A percentile compares a stretch with the other conserved stretches of the same genome.
Conservation (phyloP, 306 rosid genomes). For the Begonia masoniana region DNA sequence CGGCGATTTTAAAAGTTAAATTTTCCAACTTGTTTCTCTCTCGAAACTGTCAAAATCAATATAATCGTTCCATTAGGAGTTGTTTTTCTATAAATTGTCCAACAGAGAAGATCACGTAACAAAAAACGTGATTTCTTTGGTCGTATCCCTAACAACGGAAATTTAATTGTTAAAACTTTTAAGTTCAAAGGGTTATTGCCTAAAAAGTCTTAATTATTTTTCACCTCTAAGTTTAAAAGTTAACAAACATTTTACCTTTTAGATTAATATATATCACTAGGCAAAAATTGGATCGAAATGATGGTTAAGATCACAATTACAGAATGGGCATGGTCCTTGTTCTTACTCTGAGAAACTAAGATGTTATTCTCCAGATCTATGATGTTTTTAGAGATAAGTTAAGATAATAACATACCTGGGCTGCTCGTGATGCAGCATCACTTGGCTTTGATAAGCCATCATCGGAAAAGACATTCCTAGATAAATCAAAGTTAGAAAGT, state of each 20-base stretch:
- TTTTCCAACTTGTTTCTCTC: background rate
- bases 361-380: background rate
- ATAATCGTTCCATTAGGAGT: too few species aligned
- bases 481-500: background rate
- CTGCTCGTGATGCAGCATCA: conserved; percentile 42
- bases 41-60: background rate
- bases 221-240: background rate
- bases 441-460: conserved; percentile 59
- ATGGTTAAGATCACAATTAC: too few species aligned
- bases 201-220: too few species aligned
- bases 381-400: background rate
- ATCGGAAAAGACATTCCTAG: conserved; percentile 84
- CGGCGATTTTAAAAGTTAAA: too few species aligned
- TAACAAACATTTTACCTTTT: background rate
- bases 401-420: conserved; percentile 35
- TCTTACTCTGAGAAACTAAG: background rate
- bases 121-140: too few species aligned
- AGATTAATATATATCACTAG: too few species aligned
- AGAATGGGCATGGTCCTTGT: background rate
- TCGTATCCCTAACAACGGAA: background rate
- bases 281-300: too few species aligned
- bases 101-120: too few species aligned
- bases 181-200: background rate
- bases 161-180: background rate
- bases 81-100: too few species aligned